Evolutionary conservation across 768 basidiomycete genomes (phyloP).

Genomic region (Lactifluus piperatus): DNA sequence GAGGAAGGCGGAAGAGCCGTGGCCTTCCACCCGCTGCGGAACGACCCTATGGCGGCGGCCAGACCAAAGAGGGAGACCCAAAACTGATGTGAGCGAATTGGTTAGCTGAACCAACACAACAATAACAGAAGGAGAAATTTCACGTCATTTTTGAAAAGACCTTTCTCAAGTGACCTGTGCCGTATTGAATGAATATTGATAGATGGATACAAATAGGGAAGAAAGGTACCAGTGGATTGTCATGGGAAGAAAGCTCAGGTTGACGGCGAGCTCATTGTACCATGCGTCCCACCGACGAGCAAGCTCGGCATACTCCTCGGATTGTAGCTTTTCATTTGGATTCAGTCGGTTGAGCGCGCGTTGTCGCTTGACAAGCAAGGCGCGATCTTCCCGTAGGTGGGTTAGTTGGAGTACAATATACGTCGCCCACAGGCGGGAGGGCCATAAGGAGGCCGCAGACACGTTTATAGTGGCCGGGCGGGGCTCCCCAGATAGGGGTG

Average conservation of each 20-base stretch:
- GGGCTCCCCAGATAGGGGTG: constrained; percentile 31
- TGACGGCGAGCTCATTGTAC: constrained; percentile 63
- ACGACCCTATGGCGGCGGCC: constrained; percentile 14
- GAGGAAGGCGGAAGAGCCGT: constrained; percentile 1
- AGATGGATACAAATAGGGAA: background rate
- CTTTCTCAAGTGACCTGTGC: constrained; percentile 17
- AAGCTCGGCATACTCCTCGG: constrained; percentile 48
- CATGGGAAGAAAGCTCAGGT: constrained; percentile 69
- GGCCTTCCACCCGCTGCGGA: constrained; percentile 19
- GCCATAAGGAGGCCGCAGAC: constrained; percentile 52
- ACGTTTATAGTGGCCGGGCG: constrained; percentile 35
- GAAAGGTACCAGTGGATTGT: constrained; percentile 70
- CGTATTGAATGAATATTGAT: background rate
- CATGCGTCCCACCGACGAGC: constrained; percentile 53
- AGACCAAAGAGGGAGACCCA: constrained; percentile 15
- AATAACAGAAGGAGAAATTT: background rate
- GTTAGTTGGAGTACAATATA: constrained; percentile 73
- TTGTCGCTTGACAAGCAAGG: constrained; percentile 46
- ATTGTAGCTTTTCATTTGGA: constrained; percentile 37
- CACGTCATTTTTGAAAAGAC: constrained; percentile 18
- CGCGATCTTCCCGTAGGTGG: constrained; percentile 61
- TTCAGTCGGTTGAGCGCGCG: constrained; percentile 33
- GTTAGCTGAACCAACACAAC: background rate
- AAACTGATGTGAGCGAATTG: background rate
- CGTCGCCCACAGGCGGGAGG: constrained; percentile 71